These are phyloP conservation scores for Myxozyma melibiosi DNA, from an alignment of 805 yeast genomes.

Conservation along the genomic window DNA sequence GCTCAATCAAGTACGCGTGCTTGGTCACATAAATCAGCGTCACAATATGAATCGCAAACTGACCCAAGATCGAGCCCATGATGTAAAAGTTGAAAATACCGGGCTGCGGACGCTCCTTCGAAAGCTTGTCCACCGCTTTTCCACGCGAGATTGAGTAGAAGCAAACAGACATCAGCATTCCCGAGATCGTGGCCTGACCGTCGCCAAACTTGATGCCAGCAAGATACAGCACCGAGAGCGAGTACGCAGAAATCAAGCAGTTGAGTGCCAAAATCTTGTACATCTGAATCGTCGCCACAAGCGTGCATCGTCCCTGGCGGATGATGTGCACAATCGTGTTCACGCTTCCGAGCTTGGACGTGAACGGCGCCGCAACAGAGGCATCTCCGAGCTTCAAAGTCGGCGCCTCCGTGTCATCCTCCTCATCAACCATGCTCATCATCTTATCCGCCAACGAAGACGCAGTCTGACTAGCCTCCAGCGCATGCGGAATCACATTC, in stretches of 20 bases:
- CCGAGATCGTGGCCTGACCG: conserved; percentile 97
- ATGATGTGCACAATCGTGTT: conserved; percentile 89
- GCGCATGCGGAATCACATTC: conserved; percentile 11
- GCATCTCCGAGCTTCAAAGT: conserved; percentile 95
- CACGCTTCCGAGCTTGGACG: conserved; percentile 90
- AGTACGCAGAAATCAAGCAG: conserved; percentile 95
- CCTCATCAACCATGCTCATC: conserved; percentile 56
- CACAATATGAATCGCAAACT: conserved; percentile 87
- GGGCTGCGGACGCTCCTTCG: conserved; percentile 94
- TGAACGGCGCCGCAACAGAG: conserved; percentile 98
- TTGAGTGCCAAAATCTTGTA: conserved; percentile 95
- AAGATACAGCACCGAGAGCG: conserved; percentile 86
- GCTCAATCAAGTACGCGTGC: conserved; percentile 85
- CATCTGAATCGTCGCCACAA: conserved; percentile 98
- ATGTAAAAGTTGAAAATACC: conserved; percentile 94
- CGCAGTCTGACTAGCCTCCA: conserved; percentile 44
- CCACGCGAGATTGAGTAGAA: conserved; percentile 95
- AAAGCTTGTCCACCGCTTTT: conserved; percentile 81
- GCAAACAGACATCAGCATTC: conserved; percentile 86
- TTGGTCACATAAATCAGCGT: conserved; percentile 80
- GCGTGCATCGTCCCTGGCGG: conserved; percentile 97
- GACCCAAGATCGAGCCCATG: conserved; percentile 97
- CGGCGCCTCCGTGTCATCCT: conserved; percentile 82
- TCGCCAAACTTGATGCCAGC: conserved; percentile 99
- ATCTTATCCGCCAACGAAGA: conserved; percentile 64